Percentiles rank a stretch among this genome's conserved stretches.
phyloP scores from a whole-genome alignment of 495 filamentous ascomycete species.

The Corynascus novoguineensis region DNA sequence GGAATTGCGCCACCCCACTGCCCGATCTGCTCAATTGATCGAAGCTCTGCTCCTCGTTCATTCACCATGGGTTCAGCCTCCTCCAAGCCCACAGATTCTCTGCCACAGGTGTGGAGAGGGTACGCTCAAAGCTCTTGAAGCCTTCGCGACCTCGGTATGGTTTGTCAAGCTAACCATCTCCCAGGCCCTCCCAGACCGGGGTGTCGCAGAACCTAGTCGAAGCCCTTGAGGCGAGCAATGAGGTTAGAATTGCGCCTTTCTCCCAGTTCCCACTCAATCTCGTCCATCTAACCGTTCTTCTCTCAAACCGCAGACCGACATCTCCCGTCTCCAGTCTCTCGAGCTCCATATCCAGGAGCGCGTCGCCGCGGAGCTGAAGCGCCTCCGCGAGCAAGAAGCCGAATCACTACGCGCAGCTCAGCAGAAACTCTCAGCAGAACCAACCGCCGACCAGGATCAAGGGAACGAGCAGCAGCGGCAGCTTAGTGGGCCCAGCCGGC shows the following conservation, averaged over 20 bases:
- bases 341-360: slow-evolving; percentile 87
- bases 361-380: slow-evolving; percentile 76
- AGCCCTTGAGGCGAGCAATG: slow-evolving; percentile 71
- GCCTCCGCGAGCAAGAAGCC: slow-evolving; percentile 55
- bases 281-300: not conserved
- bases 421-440: slow-evolving; percentile 47
- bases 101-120: slow-evolving; percentile 46
- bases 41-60: not conserved
- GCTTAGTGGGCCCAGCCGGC: slow-evolving; percentile 20
- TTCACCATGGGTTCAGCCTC: slow-evolving; percentile 44
- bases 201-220: slow-evolving; percentile 83
- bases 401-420: slow-evolving; percentile 57
- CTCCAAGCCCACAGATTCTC: slow-evolving; percentile 41
- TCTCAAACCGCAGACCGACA: slow-evolving; percentile 59
- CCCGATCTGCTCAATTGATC: slow-evolving; percentile 17
- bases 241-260: slow-evolving; percentile 52
- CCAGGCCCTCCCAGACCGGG: slow-evolving; percentile 73
- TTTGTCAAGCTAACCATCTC: slow-evolving; percentile 2
- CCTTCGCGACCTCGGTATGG: not conserved
- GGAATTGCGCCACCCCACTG: slow-evolving; percentile 4
- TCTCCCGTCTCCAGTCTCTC: slow-evolving; percentile 71
- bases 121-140: slow-evolving; percentile 24
- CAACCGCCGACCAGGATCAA: not conserved
- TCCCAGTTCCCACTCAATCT: slow-evolving; percentile 1
- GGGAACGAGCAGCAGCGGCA: slow-evolving; percentile 12